Base-by-base conservation (phyloP, 1,139 yeast species). In the Suhomyces coccinellae region DNA sequence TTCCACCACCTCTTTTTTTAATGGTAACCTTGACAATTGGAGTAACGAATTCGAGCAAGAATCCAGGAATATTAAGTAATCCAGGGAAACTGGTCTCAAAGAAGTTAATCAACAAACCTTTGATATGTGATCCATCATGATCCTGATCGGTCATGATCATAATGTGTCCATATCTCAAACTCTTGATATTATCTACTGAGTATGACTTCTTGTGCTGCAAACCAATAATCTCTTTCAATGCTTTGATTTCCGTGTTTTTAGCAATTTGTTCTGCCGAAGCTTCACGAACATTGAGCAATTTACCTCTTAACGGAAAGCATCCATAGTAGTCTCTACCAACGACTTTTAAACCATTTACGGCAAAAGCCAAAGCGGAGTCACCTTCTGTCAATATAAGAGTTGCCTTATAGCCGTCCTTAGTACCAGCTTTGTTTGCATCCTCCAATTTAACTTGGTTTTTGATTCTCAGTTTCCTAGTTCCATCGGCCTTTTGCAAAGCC, bases 81-180 rank as follows among this genome's bases (percentile, higher is more conserved):
- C 98, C 99, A 1, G 99, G 99, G 70, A 95, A 95, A 38, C 96
- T 87, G 5, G 95, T 80, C 65, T 93, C 98, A 49, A 95, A 71
- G 61, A 93, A 95, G 63, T 95, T 95, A 59, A 95, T 95, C 51
- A 95, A 81, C 56, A 95, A 78, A 52, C 99, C 99, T 65, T 95
- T 95, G 62, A 95, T 95, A 72, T 95, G 99, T 16, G 96, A 87
- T 48, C 99, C 99, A 77, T 95, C 99, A 59, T 91, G 97, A 87
- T 95, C 99, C 69, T 95, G 99, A 87, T 95, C 99, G 5, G 99
- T 90, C 99, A 95, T 95, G 61, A 95, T 90, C 98, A 95, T 93
- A 41, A 95, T 80, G 64, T 90, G 97, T 24, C 99, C 99, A 62
- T 95, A 95, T 62, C 99, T 82, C 51, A 95, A 73, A 10, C 85